Conservation (phyloP, 2,329 filamentous ascomycete genomes). For the Diaporthe eres region DNA sequence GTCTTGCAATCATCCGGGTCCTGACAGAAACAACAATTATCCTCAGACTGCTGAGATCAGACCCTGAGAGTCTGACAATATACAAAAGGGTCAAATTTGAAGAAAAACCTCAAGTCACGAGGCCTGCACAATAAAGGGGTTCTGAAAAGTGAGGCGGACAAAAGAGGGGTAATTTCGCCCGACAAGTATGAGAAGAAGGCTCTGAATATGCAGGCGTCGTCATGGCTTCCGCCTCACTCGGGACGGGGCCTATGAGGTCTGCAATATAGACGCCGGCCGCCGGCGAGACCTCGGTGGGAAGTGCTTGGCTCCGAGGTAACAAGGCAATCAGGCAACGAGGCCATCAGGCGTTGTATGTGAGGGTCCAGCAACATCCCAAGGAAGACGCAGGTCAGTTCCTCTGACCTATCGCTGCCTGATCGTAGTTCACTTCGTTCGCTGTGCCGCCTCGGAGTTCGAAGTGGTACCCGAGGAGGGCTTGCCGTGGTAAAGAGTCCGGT, state of each 20-base stretch:
- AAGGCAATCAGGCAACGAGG: too few species aligned
- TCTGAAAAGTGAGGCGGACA: neutral
- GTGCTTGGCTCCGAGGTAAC: too few species aligned
- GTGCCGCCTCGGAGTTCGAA: too few species aligned
- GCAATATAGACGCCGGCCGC: neutral
- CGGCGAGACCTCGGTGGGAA: neutral
- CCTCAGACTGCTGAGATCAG: neutral
- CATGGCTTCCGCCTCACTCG: neutral
- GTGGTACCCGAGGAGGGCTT: too few species aligned
- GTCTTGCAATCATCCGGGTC: neutral
- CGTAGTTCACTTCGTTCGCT: too few species aligned
- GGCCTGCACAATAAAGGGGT: neutral
- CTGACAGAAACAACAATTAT: neutral
- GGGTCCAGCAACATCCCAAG: too few species aligned
- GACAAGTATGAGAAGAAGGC: neutral
- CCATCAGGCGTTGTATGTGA: too few species aligned
- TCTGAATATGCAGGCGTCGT: neutral
- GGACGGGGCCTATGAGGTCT: neutral
- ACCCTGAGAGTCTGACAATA: neutral
- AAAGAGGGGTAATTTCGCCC: constrained; percentile 4
- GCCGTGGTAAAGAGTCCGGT: too few species aligned
- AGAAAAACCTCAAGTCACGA: neutral
- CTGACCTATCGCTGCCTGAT: too few species aligned
- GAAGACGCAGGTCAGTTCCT: too few species aligned
- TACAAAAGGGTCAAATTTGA: neutral